A percentile compares a stretch with the other conserved stretches of the same genome.
phyloP scores from a whole-genome alignment of 495 filamentous ascomycete species.

The Lepidopterella palustris region DNA sequence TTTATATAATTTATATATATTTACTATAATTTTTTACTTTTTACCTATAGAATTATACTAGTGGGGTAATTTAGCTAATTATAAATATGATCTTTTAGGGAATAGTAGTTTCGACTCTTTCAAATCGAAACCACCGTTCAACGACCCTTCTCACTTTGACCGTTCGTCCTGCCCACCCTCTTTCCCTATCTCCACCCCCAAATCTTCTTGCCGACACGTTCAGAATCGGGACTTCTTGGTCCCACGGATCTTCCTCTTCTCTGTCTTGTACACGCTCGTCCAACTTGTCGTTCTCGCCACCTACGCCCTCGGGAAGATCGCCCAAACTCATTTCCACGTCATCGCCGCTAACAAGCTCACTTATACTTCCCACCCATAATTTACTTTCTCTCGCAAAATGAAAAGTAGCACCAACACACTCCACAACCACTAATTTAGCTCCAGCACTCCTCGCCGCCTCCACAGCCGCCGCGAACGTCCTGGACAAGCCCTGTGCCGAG shows the following conservation, averaged over 20 bases:
- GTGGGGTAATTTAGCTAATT: neutral
- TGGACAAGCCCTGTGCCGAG: slow-evolving; percentile 73
- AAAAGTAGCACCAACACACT: slow-evolving; percentile 27
- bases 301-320: slow-evolving; percentile 31
- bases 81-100: neutral
- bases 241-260: slow-evolving; percentile 30
- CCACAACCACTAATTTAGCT: slow-evolving; percentile 28
- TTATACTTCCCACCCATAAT: neutral
- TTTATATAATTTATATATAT: too few species aligned
- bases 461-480: slow-evolving; percentile 59
- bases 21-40: too few species aligned
- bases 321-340: slow-evolving; percentile 36
- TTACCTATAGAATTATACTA: too few species aligned
- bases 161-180: slow-evolving; percentile 59
- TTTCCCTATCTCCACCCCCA: slow-evolving; percentile 42
- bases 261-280: slow-evolving; percentile 30
- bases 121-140: slow-evolving; percentile 63
- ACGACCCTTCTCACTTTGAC: slow-evolving; percentile 58
- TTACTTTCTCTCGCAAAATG: too few species aligned
- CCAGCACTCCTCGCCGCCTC: slow-evolving; percentile 48
- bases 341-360: slow-evolving; percentile 12
- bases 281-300: slow-evolving; percentile 17
- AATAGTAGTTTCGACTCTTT: neutral
- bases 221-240: slow-evolving; percentile 38
- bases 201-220: slow-evolving; percentile 38